A percentile compares a stretch with the other conserved stretches of the same genome.
Conservation (phyloP, 2,329 filamentous ascomycete species). For the Aspergillus hiratsukae region DNA sequence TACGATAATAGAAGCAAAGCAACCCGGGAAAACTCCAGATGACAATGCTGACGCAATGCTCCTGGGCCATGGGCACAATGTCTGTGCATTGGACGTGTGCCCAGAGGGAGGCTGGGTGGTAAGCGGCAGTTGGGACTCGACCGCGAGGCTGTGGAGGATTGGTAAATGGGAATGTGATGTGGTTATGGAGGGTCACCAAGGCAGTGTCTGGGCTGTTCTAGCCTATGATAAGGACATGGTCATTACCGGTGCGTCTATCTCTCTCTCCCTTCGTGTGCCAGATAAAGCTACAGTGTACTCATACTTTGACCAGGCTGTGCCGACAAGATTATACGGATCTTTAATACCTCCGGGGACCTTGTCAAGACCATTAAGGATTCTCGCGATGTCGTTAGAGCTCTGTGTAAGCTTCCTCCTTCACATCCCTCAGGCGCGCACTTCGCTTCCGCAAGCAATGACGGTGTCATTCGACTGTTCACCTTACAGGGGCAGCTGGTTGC, state of each 20-base stretch:
- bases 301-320: conserved; percentile 61
- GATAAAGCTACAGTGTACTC: conserved; percentile 6
- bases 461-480: conserved; percentile 81
- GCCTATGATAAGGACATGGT: conserved; percentile 75
- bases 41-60: conserved; percentile 82
- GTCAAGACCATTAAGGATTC: conserved; percentile 64
- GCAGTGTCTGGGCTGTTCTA: conserved; percentile 86
- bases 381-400: conserved; percentile 79
- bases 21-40: conserved; percentile 60
- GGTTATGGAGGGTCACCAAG: conserved; percentile 70
- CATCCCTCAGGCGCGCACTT: conserved; percentile 86
- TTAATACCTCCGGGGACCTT: conserved; percentile 61
- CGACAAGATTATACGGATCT: conserved; percentile 84
- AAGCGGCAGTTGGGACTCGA: conserved; percentile 90
- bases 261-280: background rate
- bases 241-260: conserved; percentile 58
- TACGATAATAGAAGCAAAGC: conserved; percentile 84
- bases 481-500: conserved; percentile 70
- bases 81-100: conserved; percentile 79
- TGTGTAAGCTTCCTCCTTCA: conserved; percentile 70
- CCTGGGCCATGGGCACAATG: conserved; percentile 79
- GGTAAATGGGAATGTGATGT: conserved; percentile 76
- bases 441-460: conserved; percentile 91
- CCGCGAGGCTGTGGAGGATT: conserved; percentile 82
- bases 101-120: conserved; percentile 69